Percentiles rank a stretch among this genome's conserved stretches.
These are phyloP conservation scores for Priceomyces haplophilus DNA, from an alignment of 805 yeast genomes.

Conservation along the genomic window DNA sequence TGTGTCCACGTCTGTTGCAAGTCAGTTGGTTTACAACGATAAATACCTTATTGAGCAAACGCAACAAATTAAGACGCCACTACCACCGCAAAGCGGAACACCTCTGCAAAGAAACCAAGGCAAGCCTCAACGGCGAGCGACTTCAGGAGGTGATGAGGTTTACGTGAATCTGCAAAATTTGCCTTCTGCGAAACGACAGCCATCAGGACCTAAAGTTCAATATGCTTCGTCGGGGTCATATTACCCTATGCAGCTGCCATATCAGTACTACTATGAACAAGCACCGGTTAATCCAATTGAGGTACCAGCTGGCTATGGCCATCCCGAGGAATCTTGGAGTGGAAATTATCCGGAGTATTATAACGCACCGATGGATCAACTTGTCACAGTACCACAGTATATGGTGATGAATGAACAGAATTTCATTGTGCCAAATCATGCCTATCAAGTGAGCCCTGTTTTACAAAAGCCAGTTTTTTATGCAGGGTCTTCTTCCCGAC, in stretches of 20 bases:
- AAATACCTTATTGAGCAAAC: constrained; percentile 53
- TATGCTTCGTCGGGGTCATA: neutral
- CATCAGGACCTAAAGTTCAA: neutral
- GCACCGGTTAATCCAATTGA: constrained; percentile 5
- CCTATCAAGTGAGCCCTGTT: constrained; percentile 16
- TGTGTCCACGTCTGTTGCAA: constrained; percentile 15
- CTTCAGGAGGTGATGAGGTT: neutral
- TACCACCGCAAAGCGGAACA: constrained; percentile 9
- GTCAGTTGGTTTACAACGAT: constrained; percentile 41
- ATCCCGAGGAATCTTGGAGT: constrained; percentile 6
- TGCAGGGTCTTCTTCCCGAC: constrained; percentile 22
- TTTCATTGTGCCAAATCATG: constrained; percentile 8
- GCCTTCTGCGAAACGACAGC: neutral
- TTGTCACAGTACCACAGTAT: constrained; percentile 7
- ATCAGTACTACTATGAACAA: constrained; percentile 1
- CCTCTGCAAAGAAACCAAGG: constrained; percentile 1
- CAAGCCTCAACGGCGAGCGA: neutral
- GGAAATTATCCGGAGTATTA: neutral
- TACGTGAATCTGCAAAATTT: neutral
- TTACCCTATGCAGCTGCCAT: neutral
- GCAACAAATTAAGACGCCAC: constrained; percentile 39
- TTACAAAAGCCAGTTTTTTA: constrained; percentile 6
- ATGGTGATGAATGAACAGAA: constrained; percentile 18
- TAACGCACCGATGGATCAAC: constrained; percentile 4
- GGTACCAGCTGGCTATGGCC: constrained; percentile 19